These are phyloP conservation scores for Myochromella boudieri DNA, from an alignment of 768 basidiomycete species.

Conservation along the genomic window DNA sequence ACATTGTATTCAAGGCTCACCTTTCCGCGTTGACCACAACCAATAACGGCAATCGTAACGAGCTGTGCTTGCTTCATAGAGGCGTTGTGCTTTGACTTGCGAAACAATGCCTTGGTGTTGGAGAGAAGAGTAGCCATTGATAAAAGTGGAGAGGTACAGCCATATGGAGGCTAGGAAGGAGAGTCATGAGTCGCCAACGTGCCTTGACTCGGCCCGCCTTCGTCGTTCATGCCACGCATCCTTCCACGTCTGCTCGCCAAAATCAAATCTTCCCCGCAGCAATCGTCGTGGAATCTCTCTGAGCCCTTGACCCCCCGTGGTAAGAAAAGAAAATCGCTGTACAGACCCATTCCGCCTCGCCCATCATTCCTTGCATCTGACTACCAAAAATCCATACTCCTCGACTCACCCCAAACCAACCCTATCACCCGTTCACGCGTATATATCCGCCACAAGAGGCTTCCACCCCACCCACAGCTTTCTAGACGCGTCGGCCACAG, in stretches of 20 bases:
- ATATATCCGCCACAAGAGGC: conserved; percentile 57
- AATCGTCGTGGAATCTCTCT: conserved; percentile 18
- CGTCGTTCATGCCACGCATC: conserved; percentile 77
- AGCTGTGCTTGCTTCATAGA: conserved; percentile 25
- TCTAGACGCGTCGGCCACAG: conserved; percentile 23
- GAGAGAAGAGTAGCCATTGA: conserved; percentile 12
- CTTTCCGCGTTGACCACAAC: conserved; percentile 82
- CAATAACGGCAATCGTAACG: conserved; percentile 74
- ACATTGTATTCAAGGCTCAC: conserved; percentile 32
- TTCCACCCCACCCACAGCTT: conserved; percentile 47
- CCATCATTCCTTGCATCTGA: conserved; percentile 47
- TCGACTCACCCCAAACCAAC: conserved; percentile 44
- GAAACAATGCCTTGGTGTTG: conserved; percentile 36
- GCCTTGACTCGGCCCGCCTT: neutral
- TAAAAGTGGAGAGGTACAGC: neutral
- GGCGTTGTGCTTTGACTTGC: conserved; percentile 28
- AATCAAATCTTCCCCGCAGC: conserved; percentile 26
- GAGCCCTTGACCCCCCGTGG: conserved; percentile 24
- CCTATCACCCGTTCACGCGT: conserved; percentile 49
- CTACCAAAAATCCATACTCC: conserved; percentile 59
- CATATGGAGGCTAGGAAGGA: no score
- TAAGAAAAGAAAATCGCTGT: conserved; percentile 28
- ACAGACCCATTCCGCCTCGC: conserved; percentile 30
- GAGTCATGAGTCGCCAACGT: no score
- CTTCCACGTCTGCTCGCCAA: conserved; percentile 60